Evolutionary conservation across 768 basidiomycete species (phyloP).

Genomic region (Leccinum longicurvipes): DNA sequence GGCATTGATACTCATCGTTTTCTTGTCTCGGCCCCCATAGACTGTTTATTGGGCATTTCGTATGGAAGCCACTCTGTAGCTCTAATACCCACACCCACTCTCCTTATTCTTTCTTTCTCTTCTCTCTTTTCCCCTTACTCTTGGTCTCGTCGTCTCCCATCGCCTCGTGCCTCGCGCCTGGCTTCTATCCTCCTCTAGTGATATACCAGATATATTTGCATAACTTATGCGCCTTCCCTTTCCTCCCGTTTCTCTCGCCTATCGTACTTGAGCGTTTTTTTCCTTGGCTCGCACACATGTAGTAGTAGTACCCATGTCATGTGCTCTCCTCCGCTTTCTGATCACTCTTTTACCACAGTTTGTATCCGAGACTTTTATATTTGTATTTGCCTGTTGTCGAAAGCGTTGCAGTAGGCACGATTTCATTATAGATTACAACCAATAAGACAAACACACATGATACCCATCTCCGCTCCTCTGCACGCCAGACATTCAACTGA

Average conservation of each 20-base stretch:
- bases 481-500: not conserved
- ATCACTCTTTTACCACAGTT: not conserved
- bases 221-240: constrained; percentile 24
- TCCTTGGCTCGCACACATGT: constrained; percentile 18
- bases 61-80: constrained; percentile 26
- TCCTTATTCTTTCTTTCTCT: constrained; percentile 8
- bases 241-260: not conserved
- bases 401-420: constrained; percentile 1
- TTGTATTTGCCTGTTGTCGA: not conserved
- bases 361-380: not conserved
- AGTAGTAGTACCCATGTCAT: constrained; percentile 28
- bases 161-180: not conserved
- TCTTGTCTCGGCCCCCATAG: constrained; percentile 15
- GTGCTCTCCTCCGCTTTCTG: constrained; percentile 3
- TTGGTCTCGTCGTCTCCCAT: not conserved
- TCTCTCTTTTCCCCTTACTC: not conserved
- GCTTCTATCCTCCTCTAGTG: constrained; percentile 3
- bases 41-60: constrained; percentile 21
- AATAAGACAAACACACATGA: not conserved
- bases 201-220: not conserved
- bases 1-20: constrained; percentile 10
- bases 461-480: not conserved
- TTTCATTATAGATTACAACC: not conserved
- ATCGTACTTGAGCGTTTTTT: constrained; percentile 2
- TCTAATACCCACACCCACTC: constrained; percentile 24